Percentiles rank a stretch among this genome's conserved stretches.
phyloP scores from a whole-genome alignment of 2,329 filamentous ascomycete genomes.

The Xylariaceae sp. region DNA sequence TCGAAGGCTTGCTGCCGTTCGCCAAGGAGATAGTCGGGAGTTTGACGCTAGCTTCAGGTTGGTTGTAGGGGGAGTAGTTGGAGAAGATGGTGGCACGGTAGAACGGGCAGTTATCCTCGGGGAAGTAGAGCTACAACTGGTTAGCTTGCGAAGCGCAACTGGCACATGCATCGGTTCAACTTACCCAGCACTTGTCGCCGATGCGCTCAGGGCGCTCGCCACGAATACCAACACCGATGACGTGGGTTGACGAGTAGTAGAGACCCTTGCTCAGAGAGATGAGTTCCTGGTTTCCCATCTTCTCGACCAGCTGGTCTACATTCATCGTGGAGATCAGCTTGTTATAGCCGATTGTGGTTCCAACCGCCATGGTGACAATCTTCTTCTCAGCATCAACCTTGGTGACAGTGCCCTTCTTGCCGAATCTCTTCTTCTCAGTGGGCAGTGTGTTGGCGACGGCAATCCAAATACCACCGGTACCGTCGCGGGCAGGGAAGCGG shows the following conservation, averaged over 20 bases:
- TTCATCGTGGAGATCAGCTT: conserved; percentile 96
- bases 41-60: conserved; percentile 76
- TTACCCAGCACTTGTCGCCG: conserved; percentile 97
- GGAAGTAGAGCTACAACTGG: conserved; percentile 76
- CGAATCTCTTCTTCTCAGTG: conserved; percentile 85
- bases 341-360: conserved; percentile 83
- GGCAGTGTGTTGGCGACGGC: conserved; percentile 91
- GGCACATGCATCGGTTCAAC: conserved; percentile 24
- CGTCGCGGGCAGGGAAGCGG: conserved; percentile 92
- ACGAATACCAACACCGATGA: conserved; percentile 92
- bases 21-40: conserved; percentile 81
- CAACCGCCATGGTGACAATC: conserved; percentile 74
- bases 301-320: conserved; percentile 80
- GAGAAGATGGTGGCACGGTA: conserved; percentile 99
- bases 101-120: conserved; percentile 97
- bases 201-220: conserved; percentile 90
- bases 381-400: conserved; percentile 85
- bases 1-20: conserved; percentile 74
- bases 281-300: conserved; percentile 83
- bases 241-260: conserved; percentile 95
- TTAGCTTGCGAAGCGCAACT: conserved; percentile 7
- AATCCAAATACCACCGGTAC: conserved; percentile 98
- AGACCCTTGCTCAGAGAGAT: conserved; percentile 79
- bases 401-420: conserved; percentile 74
- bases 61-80: conserved; percentile 99